Conservation (phyloP, 2,329 filamentous ascomycete species). For the Ophiostoma sp. region DNA sequence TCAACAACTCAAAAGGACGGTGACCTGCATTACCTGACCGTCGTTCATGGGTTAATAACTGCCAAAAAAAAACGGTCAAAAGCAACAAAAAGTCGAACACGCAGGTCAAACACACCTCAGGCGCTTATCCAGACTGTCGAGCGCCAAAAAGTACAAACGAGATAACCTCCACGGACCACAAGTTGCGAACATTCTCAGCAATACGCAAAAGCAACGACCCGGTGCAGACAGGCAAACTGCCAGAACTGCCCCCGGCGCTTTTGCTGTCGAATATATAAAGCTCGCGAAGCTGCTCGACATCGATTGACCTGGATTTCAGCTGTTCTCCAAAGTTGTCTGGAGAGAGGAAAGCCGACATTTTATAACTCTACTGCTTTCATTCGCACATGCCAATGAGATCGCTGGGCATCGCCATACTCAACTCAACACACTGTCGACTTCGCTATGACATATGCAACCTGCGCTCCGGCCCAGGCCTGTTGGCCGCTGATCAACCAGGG, state of each 20-base stretch:
- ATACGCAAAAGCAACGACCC: neutral
- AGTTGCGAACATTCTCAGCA: neutral
- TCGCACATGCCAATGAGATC: neutral
- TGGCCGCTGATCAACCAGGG: constrained; percentile 14
- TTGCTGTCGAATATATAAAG: neutral
- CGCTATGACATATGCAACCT: constrained; percentile 1
- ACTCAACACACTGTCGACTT: neutral
- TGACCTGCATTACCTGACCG: constrained; percentile 2
- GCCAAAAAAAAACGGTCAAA: neutral
- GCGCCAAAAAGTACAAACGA: constrained; percentile 8
- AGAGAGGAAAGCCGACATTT: neutral
- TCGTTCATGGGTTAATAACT: neutral
- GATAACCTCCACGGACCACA: neutral
- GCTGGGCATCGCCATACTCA: neutral
- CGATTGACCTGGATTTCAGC: neutral
- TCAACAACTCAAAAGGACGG: constrained; percentile 12
- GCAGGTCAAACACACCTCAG: neutral
- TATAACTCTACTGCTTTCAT: no score
- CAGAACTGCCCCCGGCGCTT: neutral
- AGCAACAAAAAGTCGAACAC: constrained; percentile 4
- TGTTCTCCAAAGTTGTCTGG: neutral
- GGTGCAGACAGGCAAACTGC: neutral
- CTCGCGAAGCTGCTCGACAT: neutral
- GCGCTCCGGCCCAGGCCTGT: constrained; percentile 11
- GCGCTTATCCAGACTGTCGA: neutral